A percentile compares a stretch with the other conserved stretches of the same genome.
Evolutionary conservation across 2,329 filamentous ascomycete genomes (phyloP).

Genomic region (Penicillium sp.): DNA sequence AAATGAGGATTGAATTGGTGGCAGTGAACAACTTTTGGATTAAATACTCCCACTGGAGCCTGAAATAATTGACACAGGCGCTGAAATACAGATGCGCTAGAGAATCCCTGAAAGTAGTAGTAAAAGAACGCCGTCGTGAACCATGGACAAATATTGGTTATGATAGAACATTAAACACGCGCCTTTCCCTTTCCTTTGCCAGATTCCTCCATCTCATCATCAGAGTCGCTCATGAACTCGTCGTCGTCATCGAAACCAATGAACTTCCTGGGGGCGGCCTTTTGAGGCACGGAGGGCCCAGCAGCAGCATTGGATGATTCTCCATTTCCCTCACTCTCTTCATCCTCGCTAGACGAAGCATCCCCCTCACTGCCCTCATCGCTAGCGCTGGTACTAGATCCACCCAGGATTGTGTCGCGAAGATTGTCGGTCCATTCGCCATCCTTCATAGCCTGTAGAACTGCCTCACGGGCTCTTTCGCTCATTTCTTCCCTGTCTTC

Average conservation of each 20-base stretch:
- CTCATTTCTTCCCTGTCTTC: constrained; percentile 89
- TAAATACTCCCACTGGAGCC: background rate
- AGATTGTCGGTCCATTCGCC: constrained; percentile 46
- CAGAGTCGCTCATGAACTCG: constrained; percentile 47
- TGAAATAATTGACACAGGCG: constrained; percentile 9
- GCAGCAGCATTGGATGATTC: constrained; percentile 13
- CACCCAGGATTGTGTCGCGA: constrained; percentile 35
- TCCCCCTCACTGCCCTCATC: constrained; percentile 39
- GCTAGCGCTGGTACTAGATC: constrained; percentile 41
- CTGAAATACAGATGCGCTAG: constrained; percentile 7
- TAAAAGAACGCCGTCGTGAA: constrained; percentile 21
- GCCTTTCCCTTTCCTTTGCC: constrained; percentile 41
- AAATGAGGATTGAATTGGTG: background rate
- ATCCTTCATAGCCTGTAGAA: constrained; percentile 69
- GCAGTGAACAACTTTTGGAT: background rate
- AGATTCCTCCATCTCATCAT: constrained; percentile 26
- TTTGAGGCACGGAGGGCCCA: constrained; percentile 27
- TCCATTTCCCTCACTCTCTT: constrained; percentile 40
- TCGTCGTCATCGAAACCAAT: constrained; percentile 51
- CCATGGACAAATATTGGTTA: constrained; percentile 5
- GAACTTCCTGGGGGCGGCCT: constrained; percentile 36
- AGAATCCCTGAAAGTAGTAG: constrained; percentile 3
- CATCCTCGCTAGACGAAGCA: constrained; percentile 33
- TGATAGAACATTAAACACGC: constrained; percentile 23
- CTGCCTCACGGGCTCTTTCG: constrained; percentile 77